These are phyloP conservation scores for Haplosporangium sp. DNA, from an alignment of 371 early-diverging fungal species.

Conservation along the genomic window DNA sequence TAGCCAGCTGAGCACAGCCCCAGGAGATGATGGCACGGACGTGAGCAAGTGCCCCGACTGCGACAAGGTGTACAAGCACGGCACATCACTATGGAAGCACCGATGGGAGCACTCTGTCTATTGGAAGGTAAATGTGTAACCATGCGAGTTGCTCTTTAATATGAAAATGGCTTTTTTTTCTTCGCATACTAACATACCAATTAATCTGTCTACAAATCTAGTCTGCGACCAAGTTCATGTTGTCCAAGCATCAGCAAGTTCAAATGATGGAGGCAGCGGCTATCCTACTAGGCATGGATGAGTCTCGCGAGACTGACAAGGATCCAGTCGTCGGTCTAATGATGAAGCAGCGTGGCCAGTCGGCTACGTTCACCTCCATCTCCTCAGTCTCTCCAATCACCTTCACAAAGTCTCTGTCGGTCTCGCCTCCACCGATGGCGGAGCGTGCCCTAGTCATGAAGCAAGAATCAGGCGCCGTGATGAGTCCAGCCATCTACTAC, in stretches of 20 bases:
- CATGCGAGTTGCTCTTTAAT: neutral
- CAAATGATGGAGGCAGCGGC: conserved; percentile 82
- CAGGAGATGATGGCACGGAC: conserved; percentile 13
- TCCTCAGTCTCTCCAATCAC: conserved; percentile 26
- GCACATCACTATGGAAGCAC: conserved; percentile 74
- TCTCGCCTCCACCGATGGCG: conserved; percentile 29
- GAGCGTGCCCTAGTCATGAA: conserved; percentile 23
- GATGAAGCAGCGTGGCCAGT: conserved; percentile 29
- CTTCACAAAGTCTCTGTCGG: conserved; percentile 29
- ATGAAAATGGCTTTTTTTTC: no score
- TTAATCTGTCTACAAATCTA: conserved; percentile 22
- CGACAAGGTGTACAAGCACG: conserved; percentile 76
- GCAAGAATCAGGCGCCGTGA: conserved; percentile 17
- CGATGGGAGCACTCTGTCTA: conserved; percentile 79
- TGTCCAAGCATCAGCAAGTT: conserved; percentile 83
- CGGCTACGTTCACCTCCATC: conserved; percentile 15
- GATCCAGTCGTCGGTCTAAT: conserved; percentile 32
- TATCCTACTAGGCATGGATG: conserved; percentile 70
- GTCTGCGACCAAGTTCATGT: conserved; percentile 61
- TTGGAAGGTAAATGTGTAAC: conserved; percentile 59
- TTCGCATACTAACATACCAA: conserved; percentile 1
- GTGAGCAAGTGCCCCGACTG: conserved; percentile 65
- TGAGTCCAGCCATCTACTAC: conserved; percentile 15
- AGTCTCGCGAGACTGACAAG: conserved; percentile 33
- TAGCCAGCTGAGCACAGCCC: neutral